Base-by-base conservation (phyloP, 495 filamentous ascomycete species). In the Aspergillus bridgeri region DNA sequence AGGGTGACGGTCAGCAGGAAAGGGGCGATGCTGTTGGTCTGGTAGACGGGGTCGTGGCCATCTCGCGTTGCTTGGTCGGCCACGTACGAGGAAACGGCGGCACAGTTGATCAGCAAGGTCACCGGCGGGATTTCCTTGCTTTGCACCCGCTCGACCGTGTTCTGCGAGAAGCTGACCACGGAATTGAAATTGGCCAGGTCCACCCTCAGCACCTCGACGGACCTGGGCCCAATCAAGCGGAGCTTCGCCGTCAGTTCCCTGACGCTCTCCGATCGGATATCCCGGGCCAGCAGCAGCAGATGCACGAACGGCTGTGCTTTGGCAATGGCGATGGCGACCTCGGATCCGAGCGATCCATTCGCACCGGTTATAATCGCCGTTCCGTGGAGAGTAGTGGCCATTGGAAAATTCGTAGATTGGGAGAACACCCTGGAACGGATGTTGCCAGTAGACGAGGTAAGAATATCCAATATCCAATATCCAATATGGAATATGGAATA, bases 331-430 rank as follows among this genome's bases (percentile, higher is more conserved):
- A 75, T 51, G 42, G 74, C 73, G 52, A 75, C 71, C 56, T 69
- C 70, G 25, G 74, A 75, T n/a, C 73, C 71, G 24, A 77, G 60
- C 2, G 52, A 57, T 13, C 74, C 74, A 65, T 69, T 73, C 21
- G 68, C 73, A n/a, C 72, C 74, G 27, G 74, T 77, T 42, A 77
- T 75, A 27, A 77, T 71, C 8, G 75, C 74, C 13, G 74, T 77
- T 38, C 71, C 73, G 24, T 64, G 62, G 17, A 77, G 69, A 55
- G 73, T 66, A 61, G 68, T 73, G 29, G 66, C 70, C 74, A 77
- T 77, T 20, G 24, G 29, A 44, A 45, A 38, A 47, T 42, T 43
- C 8, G 18, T 6, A 2, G 22, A 5, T 3, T 13, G 43, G 11
- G 20, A 20, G 18, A 20, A 45, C 42, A 27, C 5, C 7, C 19